Evolutionary conservation across 2,329 filamentous ascomycete genomes (phyloP).

Genomic region (Apiospora saccharicola): DNA sequence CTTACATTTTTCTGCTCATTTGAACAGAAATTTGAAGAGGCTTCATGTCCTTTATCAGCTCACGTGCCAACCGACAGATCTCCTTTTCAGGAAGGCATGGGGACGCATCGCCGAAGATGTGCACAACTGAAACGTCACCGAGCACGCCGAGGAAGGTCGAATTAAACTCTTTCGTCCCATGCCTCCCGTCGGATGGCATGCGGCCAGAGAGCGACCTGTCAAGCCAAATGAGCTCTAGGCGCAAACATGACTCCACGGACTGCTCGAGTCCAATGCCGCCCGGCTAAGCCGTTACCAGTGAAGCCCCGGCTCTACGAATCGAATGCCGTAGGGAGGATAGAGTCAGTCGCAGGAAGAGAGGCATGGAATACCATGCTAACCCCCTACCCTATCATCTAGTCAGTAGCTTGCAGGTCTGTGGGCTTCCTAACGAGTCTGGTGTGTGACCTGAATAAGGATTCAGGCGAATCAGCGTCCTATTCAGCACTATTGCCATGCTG

Average conservation of each 20-base stretch:
- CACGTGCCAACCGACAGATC: not conserved
- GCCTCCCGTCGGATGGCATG: slow-evolving; percentile 4
- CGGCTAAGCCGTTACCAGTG: not conserved
- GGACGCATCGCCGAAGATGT: not conserved
- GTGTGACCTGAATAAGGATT: not conserved
- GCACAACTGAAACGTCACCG: not conserved
- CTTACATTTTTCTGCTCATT: not conserved
- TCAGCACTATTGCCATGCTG: not conserved
- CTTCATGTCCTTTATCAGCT: not conserved
- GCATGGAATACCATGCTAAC: not conserved
- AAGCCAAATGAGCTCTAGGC: not conserved
- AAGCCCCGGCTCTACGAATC: not conserved
- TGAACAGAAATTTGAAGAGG: not conserved
- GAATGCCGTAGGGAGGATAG: not conserved
- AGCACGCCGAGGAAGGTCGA: not conserved
- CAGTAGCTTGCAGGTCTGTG: not conserved
- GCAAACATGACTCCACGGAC: slow-evolving; percentile 3
- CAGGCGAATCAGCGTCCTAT: slow-evolving; percentile 10
- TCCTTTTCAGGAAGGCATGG: not conserved
- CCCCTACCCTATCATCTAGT: not conserved
- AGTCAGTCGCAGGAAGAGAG: not conserved
- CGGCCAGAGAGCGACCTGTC: not conserved
- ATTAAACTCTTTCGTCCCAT: slow-evolving; percentile 1
- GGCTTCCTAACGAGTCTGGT: not conserved
- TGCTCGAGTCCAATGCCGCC: not conserved